Conservation (phyloP, 2,329 filamentous ascomycete species). For the Neopestalotiopsis sp. region DNA sequence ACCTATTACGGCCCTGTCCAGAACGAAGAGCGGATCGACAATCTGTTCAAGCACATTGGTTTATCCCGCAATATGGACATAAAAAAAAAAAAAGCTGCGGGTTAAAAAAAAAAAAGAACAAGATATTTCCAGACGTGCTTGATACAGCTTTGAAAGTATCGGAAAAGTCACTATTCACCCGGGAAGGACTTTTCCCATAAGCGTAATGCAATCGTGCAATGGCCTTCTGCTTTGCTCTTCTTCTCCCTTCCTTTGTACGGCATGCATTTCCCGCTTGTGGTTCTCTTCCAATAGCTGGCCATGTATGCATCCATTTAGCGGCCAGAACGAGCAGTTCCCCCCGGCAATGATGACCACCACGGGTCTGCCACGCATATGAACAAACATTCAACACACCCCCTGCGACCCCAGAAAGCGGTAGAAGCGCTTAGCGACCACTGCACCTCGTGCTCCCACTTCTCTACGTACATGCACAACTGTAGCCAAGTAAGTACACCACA, state of each 20-base stretch:
- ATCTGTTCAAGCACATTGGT: not conserved
- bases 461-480: too few relatives aligned
- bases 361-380: not conserved
- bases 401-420: constrained; percentile 14
- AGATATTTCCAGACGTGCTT: not conserved
- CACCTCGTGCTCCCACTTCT: not conserved
- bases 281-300: not conserved
- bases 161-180: constrained; percentile 2
- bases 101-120: not conserved
- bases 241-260: not conserved
- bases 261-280: not conserved
- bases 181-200: constrained; percentile 3
- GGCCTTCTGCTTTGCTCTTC: not conserved
- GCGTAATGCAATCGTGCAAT: not conserved
- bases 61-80: not conserved
- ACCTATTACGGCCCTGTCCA: constrained; percentile 8
- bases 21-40: constrained; percentile 2
- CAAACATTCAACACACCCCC: not conserved
- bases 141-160: not conserved
- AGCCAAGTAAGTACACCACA: too few relatives aligned
- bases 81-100: not conserved
- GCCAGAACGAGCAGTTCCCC: not conserved
- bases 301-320: not conserved
- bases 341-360: constrained; percentile 7
- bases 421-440: constrained; percentile 17